Base-by-base conservation (phyloP, 148 eudicot species). In the Arctostaphylos glauca region DNA sequence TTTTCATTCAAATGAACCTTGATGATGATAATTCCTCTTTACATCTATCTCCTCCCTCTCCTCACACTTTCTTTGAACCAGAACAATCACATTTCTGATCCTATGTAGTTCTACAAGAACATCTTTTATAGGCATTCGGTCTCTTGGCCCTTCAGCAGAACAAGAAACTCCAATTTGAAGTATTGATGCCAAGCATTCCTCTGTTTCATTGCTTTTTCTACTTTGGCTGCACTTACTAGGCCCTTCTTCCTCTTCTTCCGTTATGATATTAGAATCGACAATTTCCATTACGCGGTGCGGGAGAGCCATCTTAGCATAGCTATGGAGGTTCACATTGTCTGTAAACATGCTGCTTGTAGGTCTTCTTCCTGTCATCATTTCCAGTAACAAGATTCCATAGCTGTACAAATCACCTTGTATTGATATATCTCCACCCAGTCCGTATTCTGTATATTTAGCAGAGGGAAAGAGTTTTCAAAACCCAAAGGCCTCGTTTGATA, bases 391-490 rank as follows among this genome's bases (percentile, higher is more conserved):
- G 6, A 67, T 52, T 9, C 86, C 86, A 10, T 84, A 84, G 83
- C 83, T 84, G 16, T 80, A 76, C 47, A 84, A 59, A 80, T 81
- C 86, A 9, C 66, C 86, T 3, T 13, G n/a, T 50, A 68, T 14
- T 31, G 76, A 84, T n/a, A 52, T 77, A 0, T 19, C 62, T 12
- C 56, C 67, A 5, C 86, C 80, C 74, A 77, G 80, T 3, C 83
- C 83, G 47, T 76, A 84, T 49, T 84, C 86, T 84, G 81, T 23
- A 55, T 31, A 31, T 31, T 31, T 31, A 31, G 0, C 38, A 31
- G 38, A 31, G 38, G 38, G 38, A 31, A 31, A 31, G 38, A 31
- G 38, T 0, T 31, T 31, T 31, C 38, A 31, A 31, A 31, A 31
- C 38, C 38, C 38, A 31, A n/a, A n/a, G n/a, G n/a, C n/a, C n/a